Conservation (phyloP, 139 green algal species). For the Closterium sp. region DNA sequence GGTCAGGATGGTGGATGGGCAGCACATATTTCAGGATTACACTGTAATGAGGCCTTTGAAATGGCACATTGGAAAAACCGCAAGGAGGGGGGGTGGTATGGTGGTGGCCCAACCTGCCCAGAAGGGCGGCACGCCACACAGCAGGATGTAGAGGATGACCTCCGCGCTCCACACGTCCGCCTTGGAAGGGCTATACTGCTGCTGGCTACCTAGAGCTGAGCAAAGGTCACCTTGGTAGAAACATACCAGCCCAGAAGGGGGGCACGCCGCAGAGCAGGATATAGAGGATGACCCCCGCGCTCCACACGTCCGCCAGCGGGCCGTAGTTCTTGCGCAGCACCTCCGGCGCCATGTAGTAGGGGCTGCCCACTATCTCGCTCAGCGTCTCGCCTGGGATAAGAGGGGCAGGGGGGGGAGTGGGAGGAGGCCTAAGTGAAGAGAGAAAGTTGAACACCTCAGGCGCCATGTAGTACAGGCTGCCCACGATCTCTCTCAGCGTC, state of each 20-base stretch:
- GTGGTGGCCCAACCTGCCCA: too few species aligned
- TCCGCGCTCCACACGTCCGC: slow-evolving; percentile 90
- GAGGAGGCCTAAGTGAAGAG: too few species aligned
- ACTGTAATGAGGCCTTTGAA: too few species aligned
- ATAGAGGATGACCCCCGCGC: slow-evolving; percentile 90
- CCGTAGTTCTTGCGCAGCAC: slow-evolving; percentile 73
- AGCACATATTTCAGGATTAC: too few species aligned
- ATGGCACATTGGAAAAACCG: too few species aligned
- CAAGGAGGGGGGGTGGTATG: too few species aligned
- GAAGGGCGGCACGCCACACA: slow-evolving; percentile 89
- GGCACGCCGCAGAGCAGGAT: slow-evolving; percentile 89
- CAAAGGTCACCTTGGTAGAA: too few species aligned
- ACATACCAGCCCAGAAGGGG: too few species aligned
- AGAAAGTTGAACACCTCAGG: slow-evolving; percentile 79
- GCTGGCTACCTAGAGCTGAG: too few species aligned
- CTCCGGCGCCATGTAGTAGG: slow-evolving; percentile 94
- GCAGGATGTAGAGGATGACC: slow-evolving; percentile 95
- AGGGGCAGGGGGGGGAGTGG: too few species aligned
- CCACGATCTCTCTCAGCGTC: slow-evolving; percentile 80
- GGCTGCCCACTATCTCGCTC: slow-evolving; percentile 76
- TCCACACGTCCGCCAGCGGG: slow-evolving; percentile 88
- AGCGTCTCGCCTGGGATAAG: slow-evolving; percentile 79
- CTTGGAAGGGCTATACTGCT: too few species aligned
- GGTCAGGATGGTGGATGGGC: too few species aligned
- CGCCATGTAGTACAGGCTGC: slow-evolving; percentile 89